Percentiles rank a stretch among this genome's conserved stretches.
These are phyloP conservation scores for Camelina laxa DNA, from an alignment of 345 rosid genomes.

Conservation along the genomic window DNA sequence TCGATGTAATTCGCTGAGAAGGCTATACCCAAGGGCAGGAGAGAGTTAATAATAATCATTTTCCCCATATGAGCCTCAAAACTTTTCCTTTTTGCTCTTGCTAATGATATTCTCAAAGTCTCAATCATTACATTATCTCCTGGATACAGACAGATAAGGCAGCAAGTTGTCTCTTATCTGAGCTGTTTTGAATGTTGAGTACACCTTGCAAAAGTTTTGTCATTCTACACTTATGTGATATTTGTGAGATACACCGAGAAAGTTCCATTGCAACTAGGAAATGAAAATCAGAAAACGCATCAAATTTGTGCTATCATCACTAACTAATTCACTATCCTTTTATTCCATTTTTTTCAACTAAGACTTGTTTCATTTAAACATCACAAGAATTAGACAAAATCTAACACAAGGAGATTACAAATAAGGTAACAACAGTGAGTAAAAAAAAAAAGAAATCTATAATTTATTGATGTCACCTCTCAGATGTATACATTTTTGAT, in stretches of 20 bases:
- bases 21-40: constrained; percentile 12
- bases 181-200: not conserved
- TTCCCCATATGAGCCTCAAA: not conserved
- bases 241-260: not conserved
- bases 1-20: constrained; percentile 26
- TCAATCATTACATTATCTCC: not conserved
- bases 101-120: not conserved
- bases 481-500: constrained; percentile 17
- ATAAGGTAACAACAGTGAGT: not conserved
- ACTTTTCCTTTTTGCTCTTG: not conserved
- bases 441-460: not conserved
- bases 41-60: not conserved
- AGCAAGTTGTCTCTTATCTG: constrained; percentile 9
- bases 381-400: not conserved
- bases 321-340: not conserved
- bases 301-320: not conserved
- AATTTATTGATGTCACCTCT: constrained; percentile 1
- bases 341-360: not conserved
- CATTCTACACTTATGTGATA: not conserved
- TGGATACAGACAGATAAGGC: constrained; percentile 4
- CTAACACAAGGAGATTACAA: not conserved
- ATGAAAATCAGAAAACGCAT: not conserved
- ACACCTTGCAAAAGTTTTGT: not conserved
- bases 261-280: not conserved
- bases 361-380: not conserved